phyloP scores from a whole-genome alignment of 1,139 yeast species.

The Yamadazyma diospyri region DNA sequence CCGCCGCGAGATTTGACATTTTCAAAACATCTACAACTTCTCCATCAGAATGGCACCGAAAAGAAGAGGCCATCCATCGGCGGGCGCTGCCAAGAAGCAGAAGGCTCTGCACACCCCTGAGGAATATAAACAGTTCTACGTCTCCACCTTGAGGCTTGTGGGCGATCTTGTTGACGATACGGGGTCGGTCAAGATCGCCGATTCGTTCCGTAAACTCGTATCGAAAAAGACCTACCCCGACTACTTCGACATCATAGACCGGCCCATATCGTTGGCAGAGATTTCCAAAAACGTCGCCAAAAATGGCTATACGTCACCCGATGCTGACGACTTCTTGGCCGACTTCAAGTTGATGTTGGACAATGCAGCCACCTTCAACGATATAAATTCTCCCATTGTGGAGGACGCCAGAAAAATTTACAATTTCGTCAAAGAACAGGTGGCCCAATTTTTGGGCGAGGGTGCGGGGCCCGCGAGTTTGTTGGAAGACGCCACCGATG shows the following conservation, averaged over 20 bases:
- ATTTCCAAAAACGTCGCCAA: slow-evolving; percentile 46
- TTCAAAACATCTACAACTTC: slow-evolving; percentile 1
- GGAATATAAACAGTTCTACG: slow-evolving; percentile 25
- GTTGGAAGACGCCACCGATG: slow-evolving; percentile 19
- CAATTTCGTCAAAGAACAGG: slow-evolving; percentile 43
- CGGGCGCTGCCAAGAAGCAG: slow-evolving; percentile 10
- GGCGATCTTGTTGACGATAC: slow-evolving; percentile 28
- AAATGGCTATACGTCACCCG: slow-evolving; percentile 27
- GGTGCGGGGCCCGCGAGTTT: background rate
- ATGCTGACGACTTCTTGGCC: slow-evolving; percentile 40
- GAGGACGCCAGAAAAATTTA: slow-evolving; percentile 45
- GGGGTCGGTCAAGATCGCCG: slow-evolving; percentile 35
- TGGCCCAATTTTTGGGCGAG: slow-evolving; percentile 23
- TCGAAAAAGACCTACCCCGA: slow-evolving; percentile 76
- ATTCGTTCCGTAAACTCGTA: slow-evolving; percentile 67
- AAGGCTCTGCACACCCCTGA: slow-evolving; percentile 16
- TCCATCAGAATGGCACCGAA: slow-evolving; percentile 26
- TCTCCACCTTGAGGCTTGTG: slow-evolving; percentile 24
- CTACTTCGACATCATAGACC: slow-evolving; percentile 61
- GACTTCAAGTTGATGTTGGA: slow-evolving; percentile 57
- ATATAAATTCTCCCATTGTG: slow-evolving; percentile 60
- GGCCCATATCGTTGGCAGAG: slow-evolving; percentile 70
- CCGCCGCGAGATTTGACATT: background rate
- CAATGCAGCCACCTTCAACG: slow-evolving; percentile 63
- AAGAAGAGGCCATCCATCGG: slow-evolving; percentile 15